Evolutionary conservation across 2,329 filamentous ascomycete genomes (phyloP).

Genomic region (Elsinoe fawcettii): DNA sequence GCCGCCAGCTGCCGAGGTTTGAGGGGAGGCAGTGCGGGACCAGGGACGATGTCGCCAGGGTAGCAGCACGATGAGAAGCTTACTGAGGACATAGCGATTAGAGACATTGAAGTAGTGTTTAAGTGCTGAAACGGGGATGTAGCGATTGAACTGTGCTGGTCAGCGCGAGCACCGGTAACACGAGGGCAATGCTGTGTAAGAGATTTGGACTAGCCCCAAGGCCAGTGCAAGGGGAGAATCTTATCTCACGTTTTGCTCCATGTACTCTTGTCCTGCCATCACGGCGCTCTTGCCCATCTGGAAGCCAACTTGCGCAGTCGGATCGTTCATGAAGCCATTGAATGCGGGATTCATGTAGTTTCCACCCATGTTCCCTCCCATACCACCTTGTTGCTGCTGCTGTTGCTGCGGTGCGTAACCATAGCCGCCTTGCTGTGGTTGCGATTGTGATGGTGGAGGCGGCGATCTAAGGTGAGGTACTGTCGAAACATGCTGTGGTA

Average conservation of each 20-base stretch:
- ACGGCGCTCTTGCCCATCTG: slow-evolving; percentile 91
- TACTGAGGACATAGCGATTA: slow-evolving; percentile 91
- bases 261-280: slow-evolving; percentile 82
- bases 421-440: slow-evolving; percentile 57
- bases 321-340: slow-evolving; percentile 91
- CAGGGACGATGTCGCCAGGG: slow-evolving; percentile 97
- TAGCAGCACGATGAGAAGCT: slow-evolving; percentile 87
- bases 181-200: background rate
- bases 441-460: slow-evolving; percentile 68
- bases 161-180: slow-evolving; percentile 5
- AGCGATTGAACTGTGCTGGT: slow-evolving; percentile 57
- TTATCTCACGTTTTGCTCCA: slow-evolving; percentile 98
- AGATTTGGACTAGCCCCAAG: no score
- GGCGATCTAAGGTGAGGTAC: slow-evolving; percentile 95
- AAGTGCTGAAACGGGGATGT: slow-evolving; percentile 83
- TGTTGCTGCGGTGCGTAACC: slow-evolving; percentile 65
- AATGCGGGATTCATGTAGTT: slow-evolving; percentile 54
- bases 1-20: slow-evolving; percentile 42
- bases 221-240: no score
- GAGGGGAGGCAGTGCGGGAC: slow-evolving; percentile 77
- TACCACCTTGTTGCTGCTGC: slow-evolving; percentile 24
- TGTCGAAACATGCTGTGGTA: slow-evolving; percentile 96
- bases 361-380: slow-evolving; percentile 17
- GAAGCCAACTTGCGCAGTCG: slow-evolving; percentile 87
- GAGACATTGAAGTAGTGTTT: slow-evolving; percentile 99